Evolutionary conservation across 768 basidiomycete genomes (phyloP).

Genomic region (Phylloporus sp.): DNA sequence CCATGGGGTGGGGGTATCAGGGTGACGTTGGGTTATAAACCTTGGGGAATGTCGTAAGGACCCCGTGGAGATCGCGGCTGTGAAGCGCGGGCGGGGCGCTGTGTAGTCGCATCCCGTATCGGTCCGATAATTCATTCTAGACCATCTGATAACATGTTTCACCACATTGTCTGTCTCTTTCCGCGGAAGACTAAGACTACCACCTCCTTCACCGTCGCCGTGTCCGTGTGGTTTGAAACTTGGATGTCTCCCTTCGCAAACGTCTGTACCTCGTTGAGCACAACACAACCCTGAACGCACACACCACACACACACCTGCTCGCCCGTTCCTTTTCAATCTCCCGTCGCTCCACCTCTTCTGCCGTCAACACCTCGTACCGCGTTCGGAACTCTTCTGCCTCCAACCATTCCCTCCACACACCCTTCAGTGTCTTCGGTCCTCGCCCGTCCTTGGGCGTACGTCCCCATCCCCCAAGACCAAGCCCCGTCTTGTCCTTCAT

Average conservation of each 20-base stretch:
- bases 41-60: no score
- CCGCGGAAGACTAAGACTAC: no score
- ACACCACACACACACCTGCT: constrained; percentile 45
- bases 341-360: constrained; percentile 90
- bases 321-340: constrained; percentile 82
- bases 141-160: no score
- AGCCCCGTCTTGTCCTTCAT: constrained; percentile 82
- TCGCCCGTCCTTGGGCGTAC: constrained; percentile 71
- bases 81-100: no score
- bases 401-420: constrained; percentile 94
- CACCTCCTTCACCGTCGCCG: constrained; percentile 32
- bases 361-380: constrained; percentile 79
- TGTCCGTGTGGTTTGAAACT: constrained; percentile 51
- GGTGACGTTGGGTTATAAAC: no score
- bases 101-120: no score
- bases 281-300: background rate
- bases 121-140: no score
- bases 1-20: constrained; percentile 25
- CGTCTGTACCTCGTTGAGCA: constrained; percentile 38
- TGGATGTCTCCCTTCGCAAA: constrained; percentile 61
- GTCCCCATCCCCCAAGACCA: constrained; percentile 69
- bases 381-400: constrained; percentile 87
- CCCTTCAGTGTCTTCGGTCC: constrained; percentile 82
- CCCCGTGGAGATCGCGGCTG: no score
- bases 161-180: no score